Evolutionary conservation across 2,329 filamentous ascomycete species (phyloP).

Genomic region (Botrytis sinoallii): DNA sequence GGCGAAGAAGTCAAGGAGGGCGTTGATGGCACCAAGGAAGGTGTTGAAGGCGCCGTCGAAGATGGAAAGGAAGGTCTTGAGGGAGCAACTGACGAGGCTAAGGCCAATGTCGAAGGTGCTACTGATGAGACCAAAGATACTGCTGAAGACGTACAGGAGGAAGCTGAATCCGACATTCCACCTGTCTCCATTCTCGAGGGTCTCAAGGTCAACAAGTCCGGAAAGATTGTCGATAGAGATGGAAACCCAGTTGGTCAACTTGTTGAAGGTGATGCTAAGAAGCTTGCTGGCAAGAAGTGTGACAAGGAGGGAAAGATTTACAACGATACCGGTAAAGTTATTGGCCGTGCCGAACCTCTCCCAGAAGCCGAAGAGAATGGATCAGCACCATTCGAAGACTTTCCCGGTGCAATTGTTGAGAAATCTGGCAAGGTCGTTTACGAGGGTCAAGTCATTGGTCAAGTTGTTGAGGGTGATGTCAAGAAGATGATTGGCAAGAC

Average conservation of each 20-base stretch:
- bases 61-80: background rate
- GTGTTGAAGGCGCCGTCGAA: conserved; percentile 25
- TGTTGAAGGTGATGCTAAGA: conserved; percentile 61
- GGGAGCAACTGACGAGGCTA: conserved; percentile 33
- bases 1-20: conserved; percentile 38
- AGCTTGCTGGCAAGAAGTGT: conserved; percentile 60
- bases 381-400: conserved; percentile 54
- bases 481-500: conserved; percentile 62
- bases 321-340: conserved; percentile 65
- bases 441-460: conserved; percentile 53
- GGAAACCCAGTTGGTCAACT: conserved; percentile 52
- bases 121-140: conserved; percentile 39
- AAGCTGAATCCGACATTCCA: conserved; percentile 46
- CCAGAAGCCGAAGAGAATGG: conserved; percentile 51
- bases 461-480: conserved; percentile 60
- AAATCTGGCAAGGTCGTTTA: conserved; percentile 51
- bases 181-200: conserved; percentile 45
- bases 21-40: conserved; percentile 35
- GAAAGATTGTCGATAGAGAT: conserved; percentile 52
- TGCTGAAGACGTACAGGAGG: conserved; percentile 43
- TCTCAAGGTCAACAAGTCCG: conserved; percentile 54
- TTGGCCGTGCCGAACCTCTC: conserved; percentile 65
- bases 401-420: conserved; percentile 52
- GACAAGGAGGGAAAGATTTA: conserved; percentile 69
- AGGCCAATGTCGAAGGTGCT: conserved; percentile 32